Conservation (phyloP, 805 yeast species). For the Ogataea ganodermae region DNA sequence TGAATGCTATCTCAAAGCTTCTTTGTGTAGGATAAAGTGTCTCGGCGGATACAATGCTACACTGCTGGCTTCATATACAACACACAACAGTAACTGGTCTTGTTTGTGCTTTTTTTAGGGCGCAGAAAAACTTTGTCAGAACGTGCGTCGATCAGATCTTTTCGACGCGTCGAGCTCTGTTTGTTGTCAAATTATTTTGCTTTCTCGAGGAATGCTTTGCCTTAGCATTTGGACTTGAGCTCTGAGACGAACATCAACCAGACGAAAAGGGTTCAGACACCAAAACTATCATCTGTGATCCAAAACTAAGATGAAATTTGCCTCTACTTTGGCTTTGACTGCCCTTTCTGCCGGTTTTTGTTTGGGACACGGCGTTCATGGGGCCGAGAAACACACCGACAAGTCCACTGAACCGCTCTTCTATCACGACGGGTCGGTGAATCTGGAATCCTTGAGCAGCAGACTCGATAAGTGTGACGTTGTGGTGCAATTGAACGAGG, state of each 20-base stretch:
- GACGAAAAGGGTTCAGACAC: too few species aligned
- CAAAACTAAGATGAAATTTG: constrained; percentile 1
- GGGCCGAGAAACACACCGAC: background rate
- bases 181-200: background rate
- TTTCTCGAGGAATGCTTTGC: background rate
- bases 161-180: background rate
- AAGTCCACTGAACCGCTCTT: constrained; percentile 14
- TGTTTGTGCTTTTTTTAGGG: too few species aligned
- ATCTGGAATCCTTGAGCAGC: constrained; percentile 38
- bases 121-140: background rate
- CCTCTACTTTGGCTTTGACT: background rate
- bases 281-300: too few species aligned
- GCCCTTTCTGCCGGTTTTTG: constrained; percentile 1
- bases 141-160: background rate
- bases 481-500: constrained; percentile 40
- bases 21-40: too few species aligned
- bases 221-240: too few species aligned
- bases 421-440: constrained; percentile 45
- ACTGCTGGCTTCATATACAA: background rate
- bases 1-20: too few species aligned
- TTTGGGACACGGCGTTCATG: background rate
- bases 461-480: constrained; percentile 40
- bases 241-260: too few species aligned
- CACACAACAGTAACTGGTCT: too few species aligned
- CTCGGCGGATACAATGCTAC: too few species aligned